Base-by-base conservation (phyloP, 1,139 yeast species). In the Spencermartinsiella ligniputridi region DNA sequence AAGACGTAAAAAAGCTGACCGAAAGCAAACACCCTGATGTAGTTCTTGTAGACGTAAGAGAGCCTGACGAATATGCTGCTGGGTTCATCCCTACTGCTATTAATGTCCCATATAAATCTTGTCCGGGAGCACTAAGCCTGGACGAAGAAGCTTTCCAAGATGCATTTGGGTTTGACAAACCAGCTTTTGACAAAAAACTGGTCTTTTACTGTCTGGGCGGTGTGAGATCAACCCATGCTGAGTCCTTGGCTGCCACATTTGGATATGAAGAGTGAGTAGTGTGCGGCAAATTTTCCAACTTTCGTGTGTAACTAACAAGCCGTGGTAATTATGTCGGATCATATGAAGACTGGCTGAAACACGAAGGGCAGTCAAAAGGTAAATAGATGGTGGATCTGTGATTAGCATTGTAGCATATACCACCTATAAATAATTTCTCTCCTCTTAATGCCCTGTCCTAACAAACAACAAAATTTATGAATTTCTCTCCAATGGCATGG, bases 201-300 rank as follows among this genome's bases (percentile, higher is more conserved):
- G 78, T 92, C 35, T 90, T 92, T 67, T 90, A 90, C 69, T 92
- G 98, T 68, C 79, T 85, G 47, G 96, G 87, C 3, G 98, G 98
- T 44, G 86, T 89, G 39, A 80, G 98, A 70, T 84, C 95, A 35
- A 75, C 89, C 39, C 88, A 89, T 48, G 94, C 97, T 37, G 96
- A 89, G 61, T 95, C 86, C 59, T 73, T 90, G 60, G 98, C 97
- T 20, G 79, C 80, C 52, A 84, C 95, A 25, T 86, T 82, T 67
- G 98, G 97, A 15, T 92, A 89, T 67, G 71, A 77, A 48, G 76
- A 84, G 57, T 58, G 40, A 44, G 61, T 45, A 15, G 17, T 16
- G 21, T 9, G 37, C n/a, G 21, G 16, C 5, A 19, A 5, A 18
- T 16, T 3, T 39, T 34, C 32, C 5, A 15, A 11, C 9, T 22